Percentiles rank a stretch among this genome's conserved stretches.
These are phyloP conservation scores for Rhododendron simsii DNA, from an alignment of 148 eudicot species.

Conservation along the genomic window DNA sequence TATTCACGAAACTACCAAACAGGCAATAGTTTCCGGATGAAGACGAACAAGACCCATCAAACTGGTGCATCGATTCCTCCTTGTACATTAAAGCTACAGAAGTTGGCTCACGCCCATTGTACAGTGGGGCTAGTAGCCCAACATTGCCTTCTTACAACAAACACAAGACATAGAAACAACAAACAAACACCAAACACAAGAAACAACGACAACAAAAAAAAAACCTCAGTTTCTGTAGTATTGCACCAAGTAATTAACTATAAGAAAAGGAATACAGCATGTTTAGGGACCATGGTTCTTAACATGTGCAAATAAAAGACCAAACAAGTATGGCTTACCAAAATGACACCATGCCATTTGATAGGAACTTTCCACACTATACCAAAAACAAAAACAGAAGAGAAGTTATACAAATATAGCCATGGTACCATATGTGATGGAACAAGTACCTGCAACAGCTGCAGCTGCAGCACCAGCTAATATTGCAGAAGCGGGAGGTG, in stretches of 20 bases:
- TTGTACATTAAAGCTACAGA: constrained; percentile 93
- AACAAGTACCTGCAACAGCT: constrained; percentile 55
- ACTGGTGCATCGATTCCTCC: constrained; percentile 75
- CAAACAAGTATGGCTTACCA: constrained; percentile 80
- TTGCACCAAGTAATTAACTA: constrained; percentile 48
- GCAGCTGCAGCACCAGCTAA: constrained; percentile 43
- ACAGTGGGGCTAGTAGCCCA: constrained; percentile 97
- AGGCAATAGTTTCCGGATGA: constrained; percentile 62
- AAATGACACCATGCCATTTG: constrained; percentile 75
- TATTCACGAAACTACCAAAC: constrained; percentile 52
- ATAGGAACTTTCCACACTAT: constrained; percentile 77
- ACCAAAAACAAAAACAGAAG: constrained; percentile 42
- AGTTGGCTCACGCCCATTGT: constrained; percentile 96
- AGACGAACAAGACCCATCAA: constrained; percentile 89
- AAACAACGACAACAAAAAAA: constrained; percentile 61
- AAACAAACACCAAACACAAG: constrained; percentile 89
- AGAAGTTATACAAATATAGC: constrained; percentile 45
- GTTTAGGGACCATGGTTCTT: constrained; percentile 30
- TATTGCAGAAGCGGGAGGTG: constrained; percentile 87
- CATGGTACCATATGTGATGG: constrained; percentile 13
- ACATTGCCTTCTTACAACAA: constrained; percentile 92
- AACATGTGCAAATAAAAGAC: constrained; percentile 30
- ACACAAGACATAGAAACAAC: constrained; percentile 87
- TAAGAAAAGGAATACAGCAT: constrained; percentile 24
- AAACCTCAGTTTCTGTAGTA: constrained; percentile 70